Base-by-base conservation (phyloP, 2,329 filamentous ascomycete genomes). In the Lasiodiplodia sp. region DNA sequence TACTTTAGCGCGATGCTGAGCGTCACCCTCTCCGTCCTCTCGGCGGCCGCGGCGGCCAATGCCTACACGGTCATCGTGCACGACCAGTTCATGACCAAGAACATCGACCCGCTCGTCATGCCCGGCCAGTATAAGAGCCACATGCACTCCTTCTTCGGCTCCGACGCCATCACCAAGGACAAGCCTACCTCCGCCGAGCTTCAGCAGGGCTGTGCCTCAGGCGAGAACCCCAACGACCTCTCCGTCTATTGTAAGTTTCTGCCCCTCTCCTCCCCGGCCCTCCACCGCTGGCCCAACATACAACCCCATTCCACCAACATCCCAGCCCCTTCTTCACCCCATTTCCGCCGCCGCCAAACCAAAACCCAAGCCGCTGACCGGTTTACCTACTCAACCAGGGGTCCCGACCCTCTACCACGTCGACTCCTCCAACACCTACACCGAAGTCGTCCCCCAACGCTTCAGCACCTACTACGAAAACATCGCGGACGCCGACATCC, bases 391-490 rank as follows among this genome's bases (percentile, higher is more conserved):
- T 23, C 23, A 23, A 23, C 23, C 23, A 23, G 23, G 23, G 83
- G 76, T 80, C 0, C 83, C 82, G 0, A 84, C 83, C 0, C 75
- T 83, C 18, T 77, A 81, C 1, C 80, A 78, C 71, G 79, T 78
- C 47, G 72, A 77, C 28, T 75, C 77, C 40, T 72, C 69, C 21
- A 4, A 28, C 4, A 75, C 75, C 57, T 79, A 76, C 44, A 79
- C 72, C 7, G 75, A 77, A 21, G 79, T 78, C 14, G 77, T 71
- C 66, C 73, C 74, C 60, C 72, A 70, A 66, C 79, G 80, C 65
- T 85, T 85, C 77, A 81, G 76, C 51, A 81, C 83, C 21, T 85
- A 85, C 76, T 85, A 85, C 75, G 70, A 72, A 51, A 81, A 80
- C 38, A 76, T 82, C 21, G 78, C 79, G 4, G 75, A 79, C 21